These are phyloP conservation scores for Sclerotinia glacialis DNA, from an alignment of 2,329 filamentous ascomycete genomes.

Conservation along the genomic window DNA sequence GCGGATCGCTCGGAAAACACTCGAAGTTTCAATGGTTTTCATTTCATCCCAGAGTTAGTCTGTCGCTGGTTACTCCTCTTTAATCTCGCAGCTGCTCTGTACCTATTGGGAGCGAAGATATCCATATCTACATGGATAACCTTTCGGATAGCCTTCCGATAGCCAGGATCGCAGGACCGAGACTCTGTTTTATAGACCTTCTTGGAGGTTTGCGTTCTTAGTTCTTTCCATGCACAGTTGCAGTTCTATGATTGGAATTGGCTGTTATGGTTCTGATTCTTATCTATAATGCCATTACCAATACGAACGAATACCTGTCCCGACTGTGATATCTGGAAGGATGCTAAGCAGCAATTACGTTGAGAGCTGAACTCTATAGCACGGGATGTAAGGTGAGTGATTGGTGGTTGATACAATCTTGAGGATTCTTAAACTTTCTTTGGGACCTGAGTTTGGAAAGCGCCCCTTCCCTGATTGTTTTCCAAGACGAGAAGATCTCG, in stretches of 20 bases:
- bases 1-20: constrained; percentile 2
- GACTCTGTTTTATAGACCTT: background rate
- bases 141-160: background rate
- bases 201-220: background rate
- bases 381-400: background rate
- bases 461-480: background rate
- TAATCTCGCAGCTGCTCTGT: background rate
- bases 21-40: constrained; percentile 4
- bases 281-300: background rate
- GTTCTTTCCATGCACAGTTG: background rate
- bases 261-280: background rate
- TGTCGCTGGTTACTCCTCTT: background rate
- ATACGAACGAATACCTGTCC: background rate
- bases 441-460: background rate
- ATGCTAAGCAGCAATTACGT: background rate
- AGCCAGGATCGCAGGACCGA: background rate
- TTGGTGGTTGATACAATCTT: background rate
- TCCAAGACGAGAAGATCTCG: background rate
- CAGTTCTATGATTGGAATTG: background rate
- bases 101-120: background rate
- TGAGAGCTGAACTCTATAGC: background rate
- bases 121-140: background rate
- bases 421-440: background rate
- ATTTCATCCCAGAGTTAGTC: background rate
- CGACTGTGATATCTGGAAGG: background rate